These are phyloP conservation scores for Tilletia setariae DNA, from an alignment of 1,284 basidiomycete genomes.

Conservation along the genomic window DNA sequence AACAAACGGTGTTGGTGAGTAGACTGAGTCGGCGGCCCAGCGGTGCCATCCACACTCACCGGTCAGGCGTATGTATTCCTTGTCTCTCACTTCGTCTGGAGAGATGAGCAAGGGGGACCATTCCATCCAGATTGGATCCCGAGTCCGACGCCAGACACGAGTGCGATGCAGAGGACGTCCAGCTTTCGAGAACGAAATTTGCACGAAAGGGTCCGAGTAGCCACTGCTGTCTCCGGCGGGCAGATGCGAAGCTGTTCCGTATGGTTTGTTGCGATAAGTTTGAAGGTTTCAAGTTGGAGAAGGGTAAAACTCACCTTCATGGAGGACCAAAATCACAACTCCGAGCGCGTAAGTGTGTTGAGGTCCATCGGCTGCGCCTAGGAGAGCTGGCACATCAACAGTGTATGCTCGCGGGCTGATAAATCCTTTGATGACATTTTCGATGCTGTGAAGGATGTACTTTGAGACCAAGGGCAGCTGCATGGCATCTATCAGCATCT, in stretches of 20 bases:
- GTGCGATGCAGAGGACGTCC: slow-evolving; percentile 44
- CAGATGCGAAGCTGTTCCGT: slow-evolving; percentile 29
- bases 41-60: neutral
- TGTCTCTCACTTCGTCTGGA: slow-evolving; percentile 44
- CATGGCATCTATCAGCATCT: slow-evolving; percentile 52
- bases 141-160: slow-evolving; percentile 34
- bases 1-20: neutral
- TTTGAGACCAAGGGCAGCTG: slow-evolving; percentile 45
- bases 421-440: slow-evolving; percentile 45
- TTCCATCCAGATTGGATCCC: slow-evolving; percentile 46
- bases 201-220: slow-evolving; percentile 46
- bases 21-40: neutral
- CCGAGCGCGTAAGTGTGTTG: slow-evolving; percentile 42
- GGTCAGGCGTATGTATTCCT: slow-evolving; percentile 37
- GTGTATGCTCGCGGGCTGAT: slow-evolving; percentile 45
- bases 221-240: slow-evolving; percentile 44
- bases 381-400: slow-evolving; percentile 38
- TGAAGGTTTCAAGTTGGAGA: neutral
- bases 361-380: slow-evolving; percentile 43
- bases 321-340: slow-evolving; percentile 40
- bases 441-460: slow-evolving; percentile 41
- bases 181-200: slow-evolving; percentile 37
- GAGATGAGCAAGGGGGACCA: slow-evolving; percentile 37
- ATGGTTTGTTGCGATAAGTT: neutral
- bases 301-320: slow-evolving; percentile 22